Evolutionary conservation across 1,139 yeast genomes (phyloP).

Genomic region (Yamadazyma pseudoaaseri): DNA sequence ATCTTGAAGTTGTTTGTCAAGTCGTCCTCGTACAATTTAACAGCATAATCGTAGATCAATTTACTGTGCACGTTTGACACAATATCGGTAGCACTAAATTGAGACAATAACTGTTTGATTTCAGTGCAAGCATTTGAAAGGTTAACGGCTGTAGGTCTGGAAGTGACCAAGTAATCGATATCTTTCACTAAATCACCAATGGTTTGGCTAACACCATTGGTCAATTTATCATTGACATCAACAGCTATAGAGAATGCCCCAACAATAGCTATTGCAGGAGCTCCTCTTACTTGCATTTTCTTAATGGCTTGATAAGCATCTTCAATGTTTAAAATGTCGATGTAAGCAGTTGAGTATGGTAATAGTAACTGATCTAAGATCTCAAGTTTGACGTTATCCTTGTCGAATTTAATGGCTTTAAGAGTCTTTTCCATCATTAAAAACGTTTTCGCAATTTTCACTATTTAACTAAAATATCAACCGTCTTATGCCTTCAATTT

Average conservation of each 20-base stretch:
- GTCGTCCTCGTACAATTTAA: slow-evolving; percentile 69
- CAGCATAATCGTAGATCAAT: slow-evolving; percentile 50
- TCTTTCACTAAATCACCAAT: slow-evolving; percentile 37
- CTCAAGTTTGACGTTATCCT: slow-evolving; percentile 42
- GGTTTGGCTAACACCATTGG: slow-evolving; percentile 15
- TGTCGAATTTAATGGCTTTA: slow-evolving; percentile 71
- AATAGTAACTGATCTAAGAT: slow-evolving; percentile 80
- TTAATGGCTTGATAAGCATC: slow-evolving; percentile 84
- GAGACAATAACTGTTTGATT: slow-evolving; percentile 37
- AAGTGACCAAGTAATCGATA: slow-evolving; percentile 65
- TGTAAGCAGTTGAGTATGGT: slow-evolving; percentile 75
- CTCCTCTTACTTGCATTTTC: slow-evolving; percentile 94
- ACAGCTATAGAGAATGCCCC: slow-evolving; percentile 84
- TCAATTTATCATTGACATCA: slow-evolving; percentile 43
- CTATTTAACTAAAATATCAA: slow-evolving; percentile 47
- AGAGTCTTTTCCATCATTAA: slow-evolving; percentile 25
- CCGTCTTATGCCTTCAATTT: slow-evolving; percentile 71
- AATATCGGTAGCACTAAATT: slow-evolving; percentile 8
- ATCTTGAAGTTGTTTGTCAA: slow-evolving; percentile 70
- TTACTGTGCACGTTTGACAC: slow-evolving; percentile 32
- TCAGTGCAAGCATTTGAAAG: slow-evolving; percentile 74
- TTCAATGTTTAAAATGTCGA: slow-evolving; percentile 55
- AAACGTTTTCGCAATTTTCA: not conserved
- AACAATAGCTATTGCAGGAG: slow-evolving; percentile 97
- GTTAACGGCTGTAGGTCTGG: slow-evolving; percentile 96